Evolutionary conservation across 1,284 basidiomycete genomes (phyloP), one percentile per base, ranked within the genome.

Genomic region (Microbotryomycetes sp.): DNA sequence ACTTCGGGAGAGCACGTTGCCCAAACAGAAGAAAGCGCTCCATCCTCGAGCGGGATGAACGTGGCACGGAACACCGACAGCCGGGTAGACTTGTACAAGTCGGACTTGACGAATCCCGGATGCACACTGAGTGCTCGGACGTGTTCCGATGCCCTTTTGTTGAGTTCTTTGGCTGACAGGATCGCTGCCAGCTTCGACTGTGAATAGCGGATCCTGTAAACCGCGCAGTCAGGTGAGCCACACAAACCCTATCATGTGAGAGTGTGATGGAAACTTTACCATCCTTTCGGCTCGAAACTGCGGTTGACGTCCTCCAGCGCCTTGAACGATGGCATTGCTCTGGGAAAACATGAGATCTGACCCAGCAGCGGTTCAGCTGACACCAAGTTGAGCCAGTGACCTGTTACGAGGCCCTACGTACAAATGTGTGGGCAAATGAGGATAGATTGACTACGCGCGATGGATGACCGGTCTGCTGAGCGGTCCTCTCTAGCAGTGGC

Each of bases 341-440:
- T 52, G 11, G 64, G 60, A 52, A 59, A 65, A 21, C 30, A 27
- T 16, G 60, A 57, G 30, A 65, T 50, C 61, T 63, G 57, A 11
- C 35, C 35, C 9, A 41, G 24, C 5, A 21, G 49, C 0, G 24
- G 51, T 16, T 52, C 3, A 55, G 24, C 3, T 15, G 30, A 15
- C 27, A 48, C 49, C 28, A 30, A 49, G 27, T n/a, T 9, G 9
- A 9, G 18, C n/a, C 4, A 27, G 26, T 4, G 21, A 15, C 13
- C 4, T 48, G 26, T 9, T 23, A 45, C 16, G 11, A 18, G 30
- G 18, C 27, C 5, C 5, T 7, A 35, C 61, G 23, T 6, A 59
- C 54, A 29, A 60, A 61, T 45, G 59, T 65, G 58, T 65, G 64
- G 1, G 64, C 64, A 21, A 60, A 65, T 7, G 54, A 57, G 11